Evolutionary conservation across 495 filamentous ascomycete genomes (phyloP), one percentile per base, ranked within the genome.

Genomic region (Cercophora samala): DNA sequence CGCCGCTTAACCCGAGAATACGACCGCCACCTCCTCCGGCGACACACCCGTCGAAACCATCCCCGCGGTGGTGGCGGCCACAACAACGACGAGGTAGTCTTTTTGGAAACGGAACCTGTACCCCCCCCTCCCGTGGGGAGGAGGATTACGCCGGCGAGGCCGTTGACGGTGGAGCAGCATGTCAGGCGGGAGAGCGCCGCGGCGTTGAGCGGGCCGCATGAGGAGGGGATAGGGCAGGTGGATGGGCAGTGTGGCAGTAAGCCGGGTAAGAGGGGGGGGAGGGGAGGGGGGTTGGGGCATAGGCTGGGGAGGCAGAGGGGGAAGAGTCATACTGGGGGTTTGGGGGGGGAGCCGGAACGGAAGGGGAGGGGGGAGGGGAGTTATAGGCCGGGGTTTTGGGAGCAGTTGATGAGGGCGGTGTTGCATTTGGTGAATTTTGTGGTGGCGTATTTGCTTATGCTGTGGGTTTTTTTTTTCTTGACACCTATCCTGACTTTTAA

Each of bases 371-470:
- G 11, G 11, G 37, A 2, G 37, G 1, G 18, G 4, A 0, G 18
- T 19, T 62, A 62, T 22, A 24, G 60, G 29, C 60, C 60, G 29
- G 13, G 11, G 11, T 22, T 62, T 46, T 17, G 26, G 13, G 60
- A 37, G 26, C 60, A 62, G 29, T 46, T 62, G 15, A 1, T 29
- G 19, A 37, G 60, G 60, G 26, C 60, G 9, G 1, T 42, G 26
- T 42, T 62, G 60, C 24, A 19, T n/a, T 21, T 29, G 24, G 17
- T 62, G 3, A 37, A 25, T 8, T 62, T 62, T 62, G 29, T 46
- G 18, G 11, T 62, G 25, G 60, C 60, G n/a, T 62, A 62, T 62
- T 19, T 62, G 15, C 9, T 62, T 5, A 62, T 62, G 60, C 60
- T 62, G 60, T 62, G 29, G n/a, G 60, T 62, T 6, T 46, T 2